Percentiles rank a stretch among this genome's conserved stretches.
Conservation (phyloP, 257 asterid genomes). For the Striga asiatica region DNA sequence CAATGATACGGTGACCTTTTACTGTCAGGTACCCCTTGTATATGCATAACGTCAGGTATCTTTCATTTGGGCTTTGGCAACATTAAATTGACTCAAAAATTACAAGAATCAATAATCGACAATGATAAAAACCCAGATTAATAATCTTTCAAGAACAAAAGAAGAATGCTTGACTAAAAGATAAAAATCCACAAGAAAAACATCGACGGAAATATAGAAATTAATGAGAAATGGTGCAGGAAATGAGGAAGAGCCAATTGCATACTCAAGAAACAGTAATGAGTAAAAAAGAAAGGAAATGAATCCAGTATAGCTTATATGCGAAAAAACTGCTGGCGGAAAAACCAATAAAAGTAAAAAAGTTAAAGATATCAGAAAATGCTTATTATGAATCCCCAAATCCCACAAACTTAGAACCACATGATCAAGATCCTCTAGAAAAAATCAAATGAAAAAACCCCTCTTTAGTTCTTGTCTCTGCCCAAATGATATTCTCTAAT, state of each 20-base stretch:
- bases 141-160: conserved; percentile 22
- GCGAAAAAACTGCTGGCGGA: neutral
- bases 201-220: neutral
- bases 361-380: conserved; percentile 9
- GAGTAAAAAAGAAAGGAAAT: conserved; percentile 20
- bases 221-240: conserved; percentile 12
- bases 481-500: neutral
- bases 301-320: conserved; percentile 19
- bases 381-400: conserved; percentile 11
- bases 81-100: neutral
- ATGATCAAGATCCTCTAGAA: conserved; percentile 21
- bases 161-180: conserved; percentile 14
- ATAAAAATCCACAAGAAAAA: neutral
- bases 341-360: neutral
- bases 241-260: conserved; percentile 21
- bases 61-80: too few species aligned
- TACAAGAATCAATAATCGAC: neutral
- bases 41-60: too few species aligned
- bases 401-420: conserved; percentile 6
- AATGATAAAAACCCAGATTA: conserved; percentile 6
- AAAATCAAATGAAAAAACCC: conserved; percentile 3
- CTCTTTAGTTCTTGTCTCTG: neutral
- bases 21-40: too few species aligned
- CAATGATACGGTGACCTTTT: too few species aligned
- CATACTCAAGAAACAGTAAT: conserved; percentile 16